Conservation (phyloP, 1,139 yeast genomes). For the Pichia sp. region DNA sequence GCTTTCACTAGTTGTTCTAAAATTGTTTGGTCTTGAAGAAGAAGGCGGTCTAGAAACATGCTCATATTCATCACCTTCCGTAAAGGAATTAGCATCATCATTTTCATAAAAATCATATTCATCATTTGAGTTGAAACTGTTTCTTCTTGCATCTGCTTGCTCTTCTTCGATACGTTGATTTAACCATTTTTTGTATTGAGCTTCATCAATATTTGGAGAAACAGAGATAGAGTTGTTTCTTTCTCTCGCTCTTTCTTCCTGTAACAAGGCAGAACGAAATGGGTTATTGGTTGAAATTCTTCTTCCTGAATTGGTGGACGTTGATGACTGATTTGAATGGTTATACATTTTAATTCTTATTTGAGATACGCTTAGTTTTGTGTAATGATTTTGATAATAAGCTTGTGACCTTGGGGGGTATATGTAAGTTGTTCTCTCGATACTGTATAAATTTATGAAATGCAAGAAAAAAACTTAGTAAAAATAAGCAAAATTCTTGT, state of each 20-base stretch:
- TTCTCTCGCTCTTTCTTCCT: slow-evolving; percentile 23
- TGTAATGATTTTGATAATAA: too few species aligned
- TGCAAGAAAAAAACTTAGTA: too few species aligned
- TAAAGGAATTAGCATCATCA: slow-evolving; percentile 13
- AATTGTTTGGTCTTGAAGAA: slow-evolving; percentile 1
- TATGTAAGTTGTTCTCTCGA: background rate
- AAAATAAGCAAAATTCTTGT: too few species aligned
- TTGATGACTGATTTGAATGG: slow-evolving; percentile 26
- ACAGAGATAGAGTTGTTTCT: slow-evolving; percentile 3
- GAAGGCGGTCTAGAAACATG: slow-evolving; percentile 8
- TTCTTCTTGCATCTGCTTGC: slow-evolving; percentile 11
- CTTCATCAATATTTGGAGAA: slow-evolving; percentile 19
- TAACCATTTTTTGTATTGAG: slow-evolving; percentile 27
- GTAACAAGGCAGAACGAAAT: slow-evolving; percentile 28
- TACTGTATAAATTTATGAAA: too few species aligned
- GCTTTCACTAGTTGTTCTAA: slow-evolving; percentile 10
- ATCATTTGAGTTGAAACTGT: slow-evolving; percentile 3
- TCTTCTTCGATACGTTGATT: slow-evolving; percentile 24
- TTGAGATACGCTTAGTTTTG: too few species aligned
- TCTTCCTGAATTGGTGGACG: slow-evolving; percentile 28
- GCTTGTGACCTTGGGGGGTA: background rate
- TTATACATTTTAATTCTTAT: slow-evolving; percentile 20
- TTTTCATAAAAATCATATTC: slow-evolving; percentile 8
- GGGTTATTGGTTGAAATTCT: slow-evolving; percentile 30
- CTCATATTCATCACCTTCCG: slow-evolving; percentile 20